These are phyloP conservation scores for Candida sanyiensis DNA, from an alignment of 805 yeast species.

Conservation along the genomic window DNA sequence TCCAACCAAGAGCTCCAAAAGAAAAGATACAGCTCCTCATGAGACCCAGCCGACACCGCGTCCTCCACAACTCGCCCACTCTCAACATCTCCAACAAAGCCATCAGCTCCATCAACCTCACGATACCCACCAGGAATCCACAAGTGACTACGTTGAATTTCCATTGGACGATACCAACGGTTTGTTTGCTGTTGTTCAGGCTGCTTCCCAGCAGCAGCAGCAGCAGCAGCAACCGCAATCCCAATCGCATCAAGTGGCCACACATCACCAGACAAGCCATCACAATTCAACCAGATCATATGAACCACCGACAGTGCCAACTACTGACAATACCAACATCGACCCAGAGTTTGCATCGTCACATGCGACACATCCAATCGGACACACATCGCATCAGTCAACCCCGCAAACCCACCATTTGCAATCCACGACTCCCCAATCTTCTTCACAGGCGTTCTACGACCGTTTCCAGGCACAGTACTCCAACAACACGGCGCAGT, in stretches of 20 bases:
- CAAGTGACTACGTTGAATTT: slow-evolving; percentile 2
- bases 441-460: too few species aligned
- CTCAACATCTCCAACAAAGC: neutral
- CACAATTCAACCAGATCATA: too few species aligned
- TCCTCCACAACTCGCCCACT: slow-evolving; percentile 4
- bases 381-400: too few species aligned
- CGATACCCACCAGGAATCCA: neutral
- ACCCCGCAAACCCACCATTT: too few species aligned
- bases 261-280: too few species aligned
- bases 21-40: slow-evolving; percentile 15
- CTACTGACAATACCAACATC: too few species aligned
- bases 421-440: too few species aligned
- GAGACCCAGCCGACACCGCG: slow-evolving; percentile 6
- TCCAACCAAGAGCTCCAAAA: slow-evolving; percentile 13
- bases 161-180: slow-evolving; percentile 23
- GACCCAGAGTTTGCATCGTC: too few species aligned
- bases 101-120: neutral
- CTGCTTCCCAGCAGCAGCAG: slow-evolving; percentile 34
- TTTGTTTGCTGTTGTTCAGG: slow-evolving; percentile 52
- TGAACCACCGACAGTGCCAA: too few species aligned
- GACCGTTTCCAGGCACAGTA: too few species aligned
- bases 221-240: slow-evolving; percentile 4
- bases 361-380: too few species aligned
- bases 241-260: neutral
- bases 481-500: neutral